Evolutionary conservation across 1,284 basidiomycete species (phyloP).

Genomic region (Ceratorhiza oryzae-sativae): DNA sequence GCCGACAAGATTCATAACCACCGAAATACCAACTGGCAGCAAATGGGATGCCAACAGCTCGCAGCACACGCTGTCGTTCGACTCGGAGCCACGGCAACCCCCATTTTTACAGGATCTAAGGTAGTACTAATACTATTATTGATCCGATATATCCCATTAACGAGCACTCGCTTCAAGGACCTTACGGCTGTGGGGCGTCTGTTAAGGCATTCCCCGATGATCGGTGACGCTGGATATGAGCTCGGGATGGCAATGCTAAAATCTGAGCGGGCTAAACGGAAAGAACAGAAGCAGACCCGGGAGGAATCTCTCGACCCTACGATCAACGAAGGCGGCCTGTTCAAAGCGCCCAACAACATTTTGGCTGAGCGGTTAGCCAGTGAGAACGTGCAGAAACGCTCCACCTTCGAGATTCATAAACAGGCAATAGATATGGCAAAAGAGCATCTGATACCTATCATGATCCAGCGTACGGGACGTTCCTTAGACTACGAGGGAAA

Average conservation of each 20-base stretch:
- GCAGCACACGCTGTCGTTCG: neutral
- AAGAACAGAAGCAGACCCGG: neutral
- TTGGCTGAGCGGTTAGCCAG: neutral
- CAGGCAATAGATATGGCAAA: neutral
- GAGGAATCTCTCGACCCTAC: neutral
- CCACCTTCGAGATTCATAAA: neutral
- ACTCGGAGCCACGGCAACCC: conserved; percentile 4
- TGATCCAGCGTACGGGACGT: neutral
- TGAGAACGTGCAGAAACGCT: neutral
- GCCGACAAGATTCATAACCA: neutral
- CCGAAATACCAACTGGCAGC: neutral
- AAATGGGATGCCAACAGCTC: neutral
- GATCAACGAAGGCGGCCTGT: too few relatives aligned
- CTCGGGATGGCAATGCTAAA: neutral
- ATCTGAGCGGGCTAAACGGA: neutral
- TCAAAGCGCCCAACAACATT: neutral
- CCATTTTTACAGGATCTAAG: too few relatives aligned
- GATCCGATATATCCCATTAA: too few relatives aligned
- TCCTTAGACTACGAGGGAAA: neutral
- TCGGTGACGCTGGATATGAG: conserved; percentile 47
- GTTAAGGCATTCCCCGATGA: neutral
- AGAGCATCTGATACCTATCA: neutral
- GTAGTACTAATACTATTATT: too few relatives aligned
- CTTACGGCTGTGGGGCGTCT: neutral
- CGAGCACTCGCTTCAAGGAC: neutral